A percentile compares a stretch with the other conserved stretches of the same genome.
These are phyloP conservation scores for Phylloboletellus chloephorus DNA, from an alignment of 1,284 basidiomycete species.

Conservation along the genomic window DNA sequence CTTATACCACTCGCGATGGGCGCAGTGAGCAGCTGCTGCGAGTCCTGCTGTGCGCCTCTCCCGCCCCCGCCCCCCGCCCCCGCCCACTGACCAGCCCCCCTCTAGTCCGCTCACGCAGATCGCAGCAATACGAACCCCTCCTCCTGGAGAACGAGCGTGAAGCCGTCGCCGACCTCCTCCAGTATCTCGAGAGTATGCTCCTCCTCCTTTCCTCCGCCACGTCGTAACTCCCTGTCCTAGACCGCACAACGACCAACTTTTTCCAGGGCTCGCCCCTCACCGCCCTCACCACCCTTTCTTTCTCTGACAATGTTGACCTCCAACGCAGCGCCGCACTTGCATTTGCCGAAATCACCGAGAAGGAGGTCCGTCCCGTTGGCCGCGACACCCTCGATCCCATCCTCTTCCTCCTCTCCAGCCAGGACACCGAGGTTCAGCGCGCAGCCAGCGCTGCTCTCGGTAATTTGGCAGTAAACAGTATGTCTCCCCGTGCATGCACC, in stretches of 20 bases:
- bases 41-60: constrained; percentile 65
- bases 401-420: constrained; percentile 93
- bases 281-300: constrained; percentile 94
- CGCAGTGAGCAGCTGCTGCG: constrained; percentile 66
- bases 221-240: constrained; percentile 39
- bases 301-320: constrained; percentile 98
- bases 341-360: constrained; percentile 99
- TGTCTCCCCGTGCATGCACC: constrained; percentile 35
- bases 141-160: constrained; percentile 97
- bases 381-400: constrained; percentile 98
- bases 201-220: constrained; percentile 1
- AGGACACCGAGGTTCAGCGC: constrained; percentile 98
- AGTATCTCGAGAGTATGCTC: constrained; percentile 89
- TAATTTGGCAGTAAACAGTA: constrained; percentile 97
- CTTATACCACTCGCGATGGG: constrained; percentile 75
- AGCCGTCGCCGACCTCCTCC: constrained; percentile 95
- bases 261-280: constrained; percentile 89
- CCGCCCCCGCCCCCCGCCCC: constrained; percentile 13
- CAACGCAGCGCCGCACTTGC: constrained; percentile 97
- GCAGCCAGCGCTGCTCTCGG: constrained; percentile 98
- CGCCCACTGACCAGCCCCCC: constrained; percentile 10
- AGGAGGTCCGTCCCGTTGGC: constrained; percentile 96
- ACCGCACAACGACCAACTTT: constrained; percentile 95
- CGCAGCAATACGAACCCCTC: constrained; percentile 88
- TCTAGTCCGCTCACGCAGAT: constrained; percentile 68